These are phyloP conservation scores for Aschersonia sp. DNA, from an alignment of 2,329 filamentous ascomycete genomes.

Conservation along the genomic window DNA sequence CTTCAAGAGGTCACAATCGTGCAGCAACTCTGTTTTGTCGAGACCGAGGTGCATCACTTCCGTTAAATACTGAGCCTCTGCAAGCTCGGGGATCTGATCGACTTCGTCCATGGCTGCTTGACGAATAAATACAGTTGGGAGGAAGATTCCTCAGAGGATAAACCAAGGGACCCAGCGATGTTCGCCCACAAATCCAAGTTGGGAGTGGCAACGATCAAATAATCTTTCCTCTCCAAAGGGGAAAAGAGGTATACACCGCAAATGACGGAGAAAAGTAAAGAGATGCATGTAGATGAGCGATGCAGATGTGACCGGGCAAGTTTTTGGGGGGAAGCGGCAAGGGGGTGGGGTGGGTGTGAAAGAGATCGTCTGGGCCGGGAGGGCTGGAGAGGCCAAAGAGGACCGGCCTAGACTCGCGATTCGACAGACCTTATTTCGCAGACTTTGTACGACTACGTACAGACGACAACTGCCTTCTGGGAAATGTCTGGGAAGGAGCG, in stretches of 20 bases:
- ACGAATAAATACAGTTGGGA: not conserved
- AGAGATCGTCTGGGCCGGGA: no score
- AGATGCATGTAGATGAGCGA: not conserved
- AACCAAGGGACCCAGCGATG: no score
- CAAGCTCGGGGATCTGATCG: constrained; percentile 20
- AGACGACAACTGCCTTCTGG: no score
- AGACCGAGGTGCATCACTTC: constrained; percentile 22
- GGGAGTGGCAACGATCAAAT: not conserved
- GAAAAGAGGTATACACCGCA: not conserved
- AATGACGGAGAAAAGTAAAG: not conserved
- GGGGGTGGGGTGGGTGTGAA: not conserved
- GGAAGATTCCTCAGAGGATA: no score
- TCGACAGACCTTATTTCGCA: no score
- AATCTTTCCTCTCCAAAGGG: not conserved
- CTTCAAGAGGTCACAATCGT: constrained; percentile 21
- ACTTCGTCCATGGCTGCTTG: constrained; percentile 3
- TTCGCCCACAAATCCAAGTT: not conserved
- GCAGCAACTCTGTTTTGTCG: constrained; percentile 21
- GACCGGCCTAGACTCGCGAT: no score
- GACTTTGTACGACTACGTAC: no score
- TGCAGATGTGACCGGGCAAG: not conserved
- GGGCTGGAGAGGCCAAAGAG: no score
- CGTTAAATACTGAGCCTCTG: constrained; percentile 22
- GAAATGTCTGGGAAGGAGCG: no score
- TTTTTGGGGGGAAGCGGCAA: not conserved